A percentile compares a stretch with the other conserved stretches of the same genome.
These are phyloP conservation scores for Brassica hybrid DNA, from an alignment of 441 rosid species.

Conservation along the genomic window DNA sequence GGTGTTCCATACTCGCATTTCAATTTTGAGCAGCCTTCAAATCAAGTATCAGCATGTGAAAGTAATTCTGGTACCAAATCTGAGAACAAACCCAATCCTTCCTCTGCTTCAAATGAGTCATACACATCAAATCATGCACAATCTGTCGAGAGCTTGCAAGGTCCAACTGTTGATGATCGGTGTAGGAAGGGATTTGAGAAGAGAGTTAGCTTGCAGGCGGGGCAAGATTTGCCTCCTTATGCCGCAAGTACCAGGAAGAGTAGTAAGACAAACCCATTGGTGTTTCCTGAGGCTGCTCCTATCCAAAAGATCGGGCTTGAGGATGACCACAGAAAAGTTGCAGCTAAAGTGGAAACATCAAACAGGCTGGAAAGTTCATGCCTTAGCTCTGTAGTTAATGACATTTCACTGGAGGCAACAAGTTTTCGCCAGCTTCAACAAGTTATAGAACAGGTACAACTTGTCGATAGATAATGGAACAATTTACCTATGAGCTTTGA, in stretches of 20 bases:
- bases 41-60: slow-evolving; percentile 58
- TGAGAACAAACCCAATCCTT: slow-evolving; percentile 53
- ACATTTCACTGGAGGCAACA: slow-evolving; percentile 73
- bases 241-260: slow-evolving; percentile 45
- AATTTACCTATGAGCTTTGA: not conserved
- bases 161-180: slow-evolving; percentile 46
- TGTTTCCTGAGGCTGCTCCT: slow-evolving; percentile 48
- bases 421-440: slow-evolving; percentile 90
- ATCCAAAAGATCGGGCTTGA: slow-evolving; percentile 55
- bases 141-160: slow-evolving; percentile 53
- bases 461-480: slow-evolving; percentile 13
- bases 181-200: slow-evolving; percentile 42
- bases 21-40: slow-evolving; percentile 47
- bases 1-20: slow-evolving; percentile 43
- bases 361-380: slow-evolving; percentile 64
- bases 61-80: slow-evolving; percentile 55
- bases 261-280: slow-evolving; percentile 45
- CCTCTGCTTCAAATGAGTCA: slow-evolving; percentile 55
- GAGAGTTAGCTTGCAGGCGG: slow-evolving; percentile 41
- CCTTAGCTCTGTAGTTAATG: slow-evolving; percentile 66
- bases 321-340: slow-evolving; percentile 42
- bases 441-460: slow-evolving; percentile 75
- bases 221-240: slow-evolving; percentile 39
- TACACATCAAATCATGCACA: slow-evolving; percentile 64
- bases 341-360: slow-evolving; percentile 56